Conservation (phyloP, 176 grass and related monocot genomes). For the Melocanna baccifera region DNA sequence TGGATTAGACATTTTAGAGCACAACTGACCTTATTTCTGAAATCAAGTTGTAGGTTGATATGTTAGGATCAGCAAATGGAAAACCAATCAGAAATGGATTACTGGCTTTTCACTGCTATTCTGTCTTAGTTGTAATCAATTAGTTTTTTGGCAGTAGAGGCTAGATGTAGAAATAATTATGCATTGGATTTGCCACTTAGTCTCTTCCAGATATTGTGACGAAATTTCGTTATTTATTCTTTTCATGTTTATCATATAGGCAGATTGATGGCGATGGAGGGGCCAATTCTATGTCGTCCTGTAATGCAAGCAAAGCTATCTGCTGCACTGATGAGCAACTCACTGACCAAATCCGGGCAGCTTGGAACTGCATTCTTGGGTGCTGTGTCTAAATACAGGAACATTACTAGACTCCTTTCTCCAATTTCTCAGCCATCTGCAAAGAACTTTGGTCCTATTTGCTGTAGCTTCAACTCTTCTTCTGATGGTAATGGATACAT, state of each 20-base stretch:
- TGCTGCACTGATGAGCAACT: slow-evolving; percentile 34
- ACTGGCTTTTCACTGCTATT: background rate
- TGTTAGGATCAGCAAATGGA: background rate
- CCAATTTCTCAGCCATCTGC: slow-evolving; percentile 21
- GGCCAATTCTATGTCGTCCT: slow-evolving; percentile 54
- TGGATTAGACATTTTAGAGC: background rate
- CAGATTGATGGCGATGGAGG: slow-evolving; percentile 62
- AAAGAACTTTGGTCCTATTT: slow-evolving; percentile 40
- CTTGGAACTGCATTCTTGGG: slow-evolving; percentile 55
- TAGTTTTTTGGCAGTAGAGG: background rate
- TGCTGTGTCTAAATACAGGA: slow-evolving; percentile 46
- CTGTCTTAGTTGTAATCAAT: background rate
- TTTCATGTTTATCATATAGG: background rate
- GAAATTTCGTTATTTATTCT: background rate
- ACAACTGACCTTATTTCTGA: background rate
- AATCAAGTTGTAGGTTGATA: background rate
- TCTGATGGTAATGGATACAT: slow-evolving; percentile 76
- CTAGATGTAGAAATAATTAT: background rate
- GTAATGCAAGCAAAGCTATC: slow-evolving; percentile 52
- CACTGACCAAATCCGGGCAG: slow-evolving; percentile 40
- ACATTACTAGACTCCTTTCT: slow-evolving; percentile 34
- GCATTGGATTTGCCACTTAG: background rate
- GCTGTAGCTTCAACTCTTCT: slow-evolving; percentile 70
- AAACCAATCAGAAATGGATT: background rate
- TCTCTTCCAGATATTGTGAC: background rate